Percentiles rank a stretch among this genome's conserved stretches.
Conservation (phyloP, 179 eudicot genomes). For the Drosera spatulata region DNA sequence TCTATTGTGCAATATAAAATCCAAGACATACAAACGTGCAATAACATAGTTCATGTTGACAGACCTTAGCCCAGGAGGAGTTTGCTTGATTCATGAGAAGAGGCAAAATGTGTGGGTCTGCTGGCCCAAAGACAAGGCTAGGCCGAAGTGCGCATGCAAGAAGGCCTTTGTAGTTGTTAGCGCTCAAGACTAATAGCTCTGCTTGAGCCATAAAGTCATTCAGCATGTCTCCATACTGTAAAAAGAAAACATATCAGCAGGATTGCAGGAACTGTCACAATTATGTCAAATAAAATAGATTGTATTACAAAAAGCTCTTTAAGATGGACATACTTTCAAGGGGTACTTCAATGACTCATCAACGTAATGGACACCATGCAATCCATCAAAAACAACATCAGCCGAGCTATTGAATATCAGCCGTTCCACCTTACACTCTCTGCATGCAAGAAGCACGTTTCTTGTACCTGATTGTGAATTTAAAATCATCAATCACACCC, state of each 20-base stretch:
- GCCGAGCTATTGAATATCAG: constrained; percentile 76
- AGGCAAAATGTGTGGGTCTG: constrained; percentile 51
- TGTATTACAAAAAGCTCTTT: background rate
- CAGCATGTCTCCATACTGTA: constrained; percentile 57
- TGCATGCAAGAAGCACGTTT: constrained; percentile 77
- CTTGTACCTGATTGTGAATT: constrained; percentile 51
- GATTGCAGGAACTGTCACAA: constrained; percentile 3
- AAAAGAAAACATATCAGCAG: constrained; percentile 6
- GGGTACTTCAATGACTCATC: constrained; percentile 71
- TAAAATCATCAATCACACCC: background rate
- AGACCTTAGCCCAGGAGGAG: constrained; percentile 74
- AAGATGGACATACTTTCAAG: constrained; percentile 40
- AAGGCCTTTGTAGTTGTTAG: constrained; percentile 58
- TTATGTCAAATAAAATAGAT: background rate
- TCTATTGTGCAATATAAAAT: background rate
- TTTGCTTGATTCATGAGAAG: constrained; percentile 57
- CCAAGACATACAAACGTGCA: background rate
- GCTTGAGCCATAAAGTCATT: constrained; percentile 84
- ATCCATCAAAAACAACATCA: constrained; percentile 63
- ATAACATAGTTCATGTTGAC: constrained; percentile 16
- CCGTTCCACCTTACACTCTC: constrained; percentile 60
- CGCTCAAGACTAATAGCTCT: constrained; percentile 64
- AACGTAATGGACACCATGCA: constrained; percentile 44
- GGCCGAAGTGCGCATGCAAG: constrained; percentile 88
- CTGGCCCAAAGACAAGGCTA: constrained; percentile 89